Evolutionary conservation across 345 rosid genomes (phyloP).

Genomic region (Citrus cavaleriei): DNA sequence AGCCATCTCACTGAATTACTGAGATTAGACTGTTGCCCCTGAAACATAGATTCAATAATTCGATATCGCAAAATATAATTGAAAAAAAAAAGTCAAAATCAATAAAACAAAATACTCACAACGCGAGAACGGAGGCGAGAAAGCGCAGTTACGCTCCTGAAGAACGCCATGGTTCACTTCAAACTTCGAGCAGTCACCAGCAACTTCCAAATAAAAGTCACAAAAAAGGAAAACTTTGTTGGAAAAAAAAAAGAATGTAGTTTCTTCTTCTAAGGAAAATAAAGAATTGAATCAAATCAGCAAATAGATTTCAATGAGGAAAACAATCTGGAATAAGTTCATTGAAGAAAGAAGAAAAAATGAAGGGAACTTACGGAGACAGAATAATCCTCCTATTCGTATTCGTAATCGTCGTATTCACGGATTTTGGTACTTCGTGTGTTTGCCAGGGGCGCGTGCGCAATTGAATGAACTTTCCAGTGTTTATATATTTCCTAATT

Average conservation of each 20-base stretch:
- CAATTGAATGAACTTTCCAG: too few species aligned
- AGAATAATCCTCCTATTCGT: background rate
- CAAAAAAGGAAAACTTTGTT: background rate
- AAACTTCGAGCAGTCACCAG: background rate
- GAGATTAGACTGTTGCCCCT: slow-evolving; percentile 64
- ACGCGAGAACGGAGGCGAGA: slow-evolving; percentile 62
- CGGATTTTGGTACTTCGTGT: too few species aligned
- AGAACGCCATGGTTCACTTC: slow-evolving; percentile 56
- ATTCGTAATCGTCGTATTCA: background rate
- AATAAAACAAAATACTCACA: slow-evolving; percentile 30
- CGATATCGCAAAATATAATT: background rate
- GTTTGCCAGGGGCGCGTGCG: too few species aligned
- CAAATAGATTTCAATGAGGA: background rate
- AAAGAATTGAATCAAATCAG: background rate
- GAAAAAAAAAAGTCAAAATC: background rate
- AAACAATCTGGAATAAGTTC: background rate
- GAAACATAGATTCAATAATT: slow-evolving; percentile 11
- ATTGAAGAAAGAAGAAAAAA: background rate
- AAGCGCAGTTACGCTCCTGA: slow-evolving; percentile 57
- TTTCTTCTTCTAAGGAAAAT: background rate
- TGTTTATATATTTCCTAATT: too few species aligned
- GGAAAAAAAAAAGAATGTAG: background rate
- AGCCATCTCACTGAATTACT: slow-evolving; percentile 77
- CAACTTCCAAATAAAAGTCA: background rate
- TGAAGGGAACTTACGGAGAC: background rate